Conservation (phyloP, 2,329 filamentous ascomycete species). For the Rhynchosporium secalis region DNA sequence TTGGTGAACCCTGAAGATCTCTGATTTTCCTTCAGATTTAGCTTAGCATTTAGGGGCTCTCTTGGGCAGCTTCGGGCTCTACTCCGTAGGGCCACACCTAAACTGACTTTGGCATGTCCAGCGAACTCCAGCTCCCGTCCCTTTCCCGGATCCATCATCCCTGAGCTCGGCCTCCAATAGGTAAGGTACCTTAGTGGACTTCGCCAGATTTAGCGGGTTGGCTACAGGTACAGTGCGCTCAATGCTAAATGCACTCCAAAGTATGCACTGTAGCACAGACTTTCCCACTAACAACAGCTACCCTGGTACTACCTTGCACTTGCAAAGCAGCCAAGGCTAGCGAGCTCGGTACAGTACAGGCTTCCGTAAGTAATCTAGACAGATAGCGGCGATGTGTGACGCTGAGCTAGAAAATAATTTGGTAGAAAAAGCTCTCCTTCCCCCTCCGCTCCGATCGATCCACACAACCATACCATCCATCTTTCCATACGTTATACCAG, state of each 20-base stretch:
- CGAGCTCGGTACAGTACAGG: slow-evolving; percentile 12
- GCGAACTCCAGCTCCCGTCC: background rate
- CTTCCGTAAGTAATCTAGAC: slow-evolving; percentile 13
- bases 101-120: slow-evolving; percentile 4
- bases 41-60: background rate
- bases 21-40: background rate
- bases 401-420: slow-evolving; percentile 20
- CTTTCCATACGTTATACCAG: slow-evolving; percentile 4
- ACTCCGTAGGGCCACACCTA: background rate
- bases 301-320: slow-evolving; percentile 11
- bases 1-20: slow-evolving; percentile 8
- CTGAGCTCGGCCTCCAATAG: slow-evolving; percentile 30
- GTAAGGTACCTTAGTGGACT: slow-evolving; percentile 10
- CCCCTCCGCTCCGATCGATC: slow-evolving; percentile 10
- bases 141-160: slow-evolving; percentile 26
- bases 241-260: slow-evolving; percentile 1
- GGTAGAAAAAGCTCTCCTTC: slow-evolving; percentile 22
- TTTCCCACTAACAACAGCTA: slow-evolving; percentile 8
- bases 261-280: slow-evolving; percentile 16
- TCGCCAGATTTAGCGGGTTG: slow-evolving; percentile 5
- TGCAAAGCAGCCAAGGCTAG: background rate
- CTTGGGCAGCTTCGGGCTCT: background rate
- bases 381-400: slow-evolving; percentile 10
- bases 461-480: slow-evolving; percentile 15
- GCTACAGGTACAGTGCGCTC: slow-evolving; percentile 8